Base-by-base conservation (phyloP, 2,329 filamentous ascomycete genomes). In the Dendryphion nanum region DNA sequence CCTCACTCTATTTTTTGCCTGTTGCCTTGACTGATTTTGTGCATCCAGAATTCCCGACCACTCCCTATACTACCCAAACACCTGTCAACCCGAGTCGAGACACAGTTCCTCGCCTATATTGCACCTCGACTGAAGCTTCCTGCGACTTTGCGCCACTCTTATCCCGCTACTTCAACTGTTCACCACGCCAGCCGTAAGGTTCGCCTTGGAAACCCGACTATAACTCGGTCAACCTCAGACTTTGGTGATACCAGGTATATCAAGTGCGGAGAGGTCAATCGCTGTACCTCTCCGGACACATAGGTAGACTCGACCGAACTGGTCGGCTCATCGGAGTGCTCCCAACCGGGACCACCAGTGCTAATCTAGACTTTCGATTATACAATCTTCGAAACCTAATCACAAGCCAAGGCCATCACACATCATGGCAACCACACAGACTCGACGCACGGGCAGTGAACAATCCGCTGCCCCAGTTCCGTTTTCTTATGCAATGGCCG, bases 401-500 rank as follows among this genome's bases (percentile, higher is more conserved):
- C 23, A 8, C 23, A 26, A 2, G n/a, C 23, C 10, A n/a, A 26
- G n/a, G n/a, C 23, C n/a, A 26, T 26, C 23, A 7, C 29, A 35
- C 42, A 47, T 42, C 34, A 65, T 65, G 62, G 57, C 63, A 29
- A 48, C 63, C 18, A 21, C 46, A 24, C 10, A 8, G n/a, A 23
- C 42, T 19, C 46, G 23, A 18, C 45, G 45, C 28, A 36, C 48
- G 18, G 41, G 44, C 40, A 42, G 42, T 30, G 50, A 57, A 15
- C 30, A 24, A 18, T 19, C 40, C 13, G 58, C 71, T 33, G 38
- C 44, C 36, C 60, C 78, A 47, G 74, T 80, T 45, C 74, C 80
- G 21, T 95, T 96, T 65, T 96, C 91, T 43, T 97, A 97, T 69
- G 91, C 91, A 57, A 89, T 95, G 77, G 91, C 91, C 61, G 91